Evolutionary conservation across 2,329 filamentous ascomycete genomes (phyloP).

Genomic region (Monosporascus ibericus): DNA sequence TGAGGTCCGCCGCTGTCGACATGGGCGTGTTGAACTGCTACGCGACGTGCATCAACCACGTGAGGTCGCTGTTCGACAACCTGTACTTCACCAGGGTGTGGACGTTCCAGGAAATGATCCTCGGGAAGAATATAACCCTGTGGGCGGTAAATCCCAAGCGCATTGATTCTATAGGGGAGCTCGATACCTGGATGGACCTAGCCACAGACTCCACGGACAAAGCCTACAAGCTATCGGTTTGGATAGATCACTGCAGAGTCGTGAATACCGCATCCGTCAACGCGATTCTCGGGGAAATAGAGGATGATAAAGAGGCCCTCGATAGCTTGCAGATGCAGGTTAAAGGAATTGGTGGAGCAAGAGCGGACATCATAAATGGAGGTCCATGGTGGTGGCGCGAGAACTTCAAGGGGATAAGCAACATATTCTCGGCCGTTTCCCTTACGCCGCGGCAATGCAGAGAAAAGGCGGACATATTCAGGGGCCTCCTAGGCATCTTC

Average conservation of each 20-base stretch:
- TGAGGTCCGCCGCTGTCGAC: slow-evolving; percentile 7
- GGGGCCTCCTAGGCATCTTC: slow-evolving; percentile 22
- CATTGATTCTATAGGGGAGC: slow-evolving; percentile 5
- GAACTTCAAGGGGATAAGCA: slow-evolving; percentile 24
- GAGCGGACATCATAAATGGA: slow-evolving; percentile 21
- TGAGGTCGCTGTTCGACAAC: slow-evolving; percentile 15
- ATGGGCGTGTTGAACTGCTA: slow-evolving; percentile 11
- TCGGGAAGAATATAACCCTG: slow-evolving; percentile 22
- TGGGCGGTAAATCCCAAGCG: slow-evolving; percentile 5
- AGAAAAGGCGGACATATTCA: slow-evolving; percentile 13
- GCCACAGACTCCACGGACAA: slow-evolving; percentile 9
- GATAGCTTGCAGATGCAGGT: slow-evolving; percentile 13
- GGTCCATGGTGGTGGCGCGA: slow-evolving; percentile 26
- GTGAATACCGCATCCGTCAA: slow-evolving; percentile 8
- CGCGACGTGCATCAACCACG: slow-evolving; percentile 6
- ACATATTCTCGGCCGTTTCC: slow-evolving; percentile 28
- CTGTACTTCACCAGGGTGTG: slow-evolving; percentile 22
- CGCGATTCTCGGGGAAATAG: slow-evolving; percentile 14
- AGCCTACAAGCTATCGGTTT: slow-evolving; percentile 3
- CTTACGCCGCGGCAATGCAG: slow-evolving; percentile 16
- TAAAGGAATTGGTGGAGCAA: slow-evolving; percentile 16
- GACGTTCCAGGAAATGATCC: slow-evolving; percentile 26
- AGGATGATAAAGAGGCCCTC: slow-evolving; percentile 13
- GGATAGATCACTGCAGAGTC: slow-evolving; percentile 5
- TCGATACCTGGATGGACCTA: slow-evolving; percentile 10